A percentile compares a stretch with the other conserved stretches of the same genome.
These are phyloP conservation scores for Trichophyton rubrum DNA, from an alignment of 2,329 filamentous ascomycete species.

Conservation along the genomic window DNA sequence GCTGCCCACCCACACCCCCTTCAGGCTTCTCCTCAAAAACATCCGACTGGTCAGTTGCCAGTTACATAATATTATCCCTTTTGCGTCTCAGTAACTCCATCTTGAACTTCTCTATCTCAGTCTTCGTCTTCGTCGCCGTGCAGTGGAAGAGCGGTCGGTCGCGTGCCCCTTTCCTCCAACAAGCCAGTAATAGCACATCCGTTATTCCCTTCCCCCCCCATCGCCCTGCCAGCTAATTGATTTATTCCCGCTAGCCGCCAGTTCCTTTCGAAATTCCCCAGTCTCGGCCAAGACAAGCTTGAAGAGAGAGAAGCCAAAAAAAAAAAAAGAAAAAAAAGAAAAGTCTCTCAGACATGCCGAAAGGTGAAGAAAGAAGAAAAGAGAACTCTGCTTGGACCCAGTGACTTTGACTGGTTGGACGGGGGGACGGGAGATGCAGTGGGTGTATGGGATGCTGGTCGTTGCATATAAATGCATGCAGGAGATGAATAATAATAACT, in stretches of 20 bases:
- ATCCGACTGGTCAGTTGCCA: background rate
- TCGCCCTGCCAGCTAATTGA: background rate
- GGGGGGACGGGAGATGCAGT: no score
- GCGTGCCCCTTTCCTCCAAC: background rate
- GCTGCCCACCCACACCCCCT: background rate
- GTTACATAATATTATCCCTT: background rate
- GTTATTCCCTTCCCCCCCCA: background rate
- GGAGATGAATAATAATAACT: background rate
- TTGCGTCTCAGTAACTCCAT: no score
- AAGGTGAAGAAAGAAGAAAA: background rate
- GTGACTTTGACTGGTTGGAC: no score
- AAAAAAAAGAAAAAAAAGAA: background rate
- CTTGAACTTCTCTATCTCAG: background rate
- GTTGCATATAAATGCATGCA: no score
- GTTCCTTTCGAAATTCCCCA: conserved; percentile 5
- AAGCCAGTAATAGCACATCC: background rate
- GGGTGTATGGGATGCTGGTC: no score
- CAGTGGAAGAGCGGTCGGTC: background rate
- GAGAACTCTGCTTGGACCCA: no score
- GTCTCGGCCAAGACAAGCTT: background rate
- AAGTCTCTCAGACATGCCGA: background rate
- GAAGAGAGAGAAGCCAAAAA: background rate
- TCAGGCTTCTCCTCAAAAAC: background rate
- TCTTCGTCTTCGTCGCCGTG: background rate
- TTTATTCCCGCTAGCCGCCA: background rate